Percentiles rank a stretch among this genome's conserved stretches.
phyloP scores from a whole-genome alignment of 352 stramenopile species.

The Globisporangium paroecandrum region DNA sequence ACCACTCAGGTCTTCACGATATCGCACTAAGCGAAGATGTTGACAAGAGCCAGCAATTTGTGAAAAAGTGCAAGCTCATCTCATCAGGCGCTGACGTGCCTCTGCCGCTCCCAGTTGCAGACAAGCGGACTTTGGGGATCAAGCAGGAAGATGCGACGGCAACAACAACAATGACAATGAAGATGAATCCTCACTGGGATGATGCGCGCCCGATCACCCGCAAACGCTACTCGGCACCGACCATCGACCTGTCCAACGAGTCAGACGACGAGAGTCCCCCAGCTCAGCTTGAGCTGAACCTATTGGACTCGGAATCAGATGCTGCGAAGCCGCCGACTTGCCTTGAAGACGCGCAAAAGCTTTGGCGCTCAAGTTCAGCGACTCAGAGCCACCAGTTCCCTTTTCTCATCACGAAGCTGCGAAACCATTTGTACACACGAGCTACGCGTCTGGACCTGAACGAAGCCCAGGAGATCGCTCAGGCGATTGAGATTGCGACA shows the following conservation, averaged over 20 bases:
- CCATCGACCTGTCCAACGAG: neutral
- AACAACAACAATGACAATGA: neutral
- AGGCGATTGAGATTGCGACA: constrained; percentile 20
- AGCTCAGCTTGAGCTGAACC: constrained; percentile 17
- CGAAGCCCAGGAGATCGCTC: constrained; percentile 22
- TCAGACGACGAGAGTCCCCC: constrained; percentile 10
- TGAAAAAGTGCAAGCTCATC: neutral
- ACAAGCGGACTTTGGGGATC: neutral
- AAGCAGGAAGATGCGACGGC: constrained; percentile 12
- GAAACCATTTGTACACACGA: constrained; percentile 21
- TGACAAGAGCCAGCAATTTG: neutral
- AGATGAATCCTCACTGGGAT: neutral
- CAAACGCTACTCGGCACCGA: constrained; percentile 15
- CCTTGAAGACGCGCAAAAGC: constrained; percentile 17
- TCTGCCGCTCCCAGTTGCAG: neutral
- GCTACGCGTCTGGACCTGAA: constrained; percentile 8
- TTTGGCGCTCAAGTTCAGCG: constrained; percentile 10
- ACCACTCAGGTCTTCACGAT: neutral
- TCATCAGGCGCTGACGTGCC: neutral
- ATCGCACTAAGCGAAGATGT: too few species aligned
- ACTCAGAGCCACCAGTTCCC: constrained; percentile 26
- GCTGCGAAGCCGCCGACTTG: constrained; percentile 13
- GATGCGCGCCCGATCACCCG: neutral
- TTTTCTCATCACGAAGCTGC: constrained; percentile 22
- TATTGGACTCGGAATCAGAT: constrained; percentile 25